Evolutionary conservation across 768 basidiomycete species (phyloP), one percentile per base, ranked within the genome.

Genomic region (Suillus subalutaceus): DNA sequence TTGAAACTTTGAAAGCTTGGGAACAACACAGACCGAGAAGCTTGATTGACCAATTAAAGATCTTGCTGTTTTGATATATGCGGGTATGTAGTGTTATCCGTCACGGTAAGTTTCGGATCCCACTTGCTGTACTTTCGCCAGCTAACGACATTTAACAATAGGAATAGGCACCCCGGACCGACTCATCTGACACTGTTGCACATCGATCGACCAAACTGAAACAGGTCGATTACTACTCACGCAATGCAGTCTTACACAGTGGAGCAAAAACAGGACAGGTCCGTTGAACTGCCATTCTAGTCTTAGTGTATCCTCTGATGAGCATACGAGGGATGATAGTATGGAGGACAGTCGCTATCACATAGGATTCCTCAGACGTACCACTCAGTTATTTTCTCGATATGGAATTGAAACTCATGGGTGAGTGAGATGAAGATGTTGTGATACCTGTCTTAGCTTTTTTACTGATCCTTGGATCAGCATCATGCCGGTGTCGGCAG

Each of bases 301-400:
- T 2, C 15, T 16, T 40, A 26, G 26, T 40, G 26, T 26, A 13
- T 26, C 15, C 26, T 16, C 50, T 52, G 50, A 52, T 52, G 50
- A 52, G 15, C 3, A 16, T 52, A 52, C 15, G 15, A 52, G 50
- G 15, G 50, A 52, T 26, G 26, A 52, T 93, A 15, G 23, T 15
- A 2, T 26, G 4, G 26, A 52, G 7, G 50, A 26, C 23, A 23
- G 6, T 50, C 23, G 48, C 23, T 50, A 23, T 50, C 48, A 15
- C 6, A 1, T 15, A 15, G 48, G 48, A 15, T 50, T 50, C 1
- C 3, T 50, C 13, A 26, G 13, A 26, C 48, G 23, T 15, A 50
- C 13, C 6, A 26, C 48, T 26, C 48, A 50, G 23, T 26, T 50
- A 50, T 23, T 50, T 23, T 50, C 48, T 50, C n/a, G 13, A n/a